A percentile compares a stretch with the other conserved stretches of the same genome.
Evolutionary conservation across 345 rosid species (phyloP).

Genomic region (Stellera chamaejasme): DNA sequence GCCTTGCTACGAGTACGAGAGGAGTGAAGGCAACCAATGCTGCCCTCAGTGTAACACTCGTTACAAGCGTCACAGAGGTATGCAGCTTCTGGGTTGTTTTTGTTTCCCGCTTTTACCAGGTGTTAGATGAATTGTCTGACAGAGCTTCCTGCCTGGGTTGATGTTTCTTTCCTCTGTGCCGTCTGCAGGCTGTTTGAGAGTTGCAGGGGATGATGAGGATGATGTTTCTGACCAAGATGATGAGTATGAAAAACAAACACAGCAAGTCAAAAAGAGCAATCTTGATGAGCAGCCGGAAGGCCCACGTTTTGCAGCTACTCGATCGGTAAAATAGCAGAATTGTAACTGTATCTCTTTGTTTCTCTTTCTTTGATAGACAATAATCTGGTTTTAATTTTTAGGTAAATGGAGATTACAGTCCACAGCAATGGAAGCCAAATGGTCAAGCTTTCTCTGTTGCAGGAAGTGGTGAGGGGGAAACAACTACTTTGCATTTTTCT

Average conservation of each 20-base stretch:
- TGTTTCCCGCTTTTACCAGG: neutral
- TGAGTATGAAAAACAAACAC: slow-evolving; percentile 47
- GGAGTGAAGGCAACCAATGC: slow-evolving; percentile 78
- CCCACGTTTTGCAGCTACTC: slow-evolving; percentile 14
- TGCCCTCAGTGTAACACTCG: slow-evolving; percentile 94
- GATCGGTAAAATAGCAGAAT: slow-evolving; percentile 23
- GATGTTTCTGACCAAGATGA: slow-evolving; percentile 44
- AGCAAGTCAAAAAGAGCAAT: slow-evolving; percentile 21
- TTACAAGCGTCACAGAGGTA: slow-evolving; percentile 82
- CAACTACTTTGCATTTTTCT: neutral
- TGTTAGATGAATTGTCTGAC: neutral
- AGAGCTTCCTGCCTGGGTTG: neutral
- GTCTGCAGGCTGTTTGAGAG: slow-evolving; percentile 54
- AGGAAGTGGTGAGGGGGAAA: slow-evolving; percentile 53
- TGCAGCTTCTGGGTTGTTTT: neutral
- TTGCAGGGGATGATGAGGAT: slow-evolving; percentile 56
- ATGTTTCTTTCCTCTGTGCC: neutral
- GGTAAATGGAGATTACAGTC: slow-evolving; percentile 61
- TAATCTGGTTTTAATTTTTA: slow-evolving; percentile 18
- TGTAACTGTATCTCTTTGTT: too few relatives aligned
- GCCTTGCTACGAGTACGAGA: slow-evolving; percentile 88
- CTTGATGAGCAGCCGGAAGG: slow-evolving; percentile 24
- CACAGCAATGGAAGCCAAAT: slow-evolving; percentile 38
- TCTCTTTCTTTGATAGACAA: too few relatives aligned
- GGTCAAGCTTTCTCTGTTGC: slow-evolving; percentile 60